phyloP scores from a whole-genome alignment of 805 yeast genomes.

The Spathaspora girioi region DNA sequence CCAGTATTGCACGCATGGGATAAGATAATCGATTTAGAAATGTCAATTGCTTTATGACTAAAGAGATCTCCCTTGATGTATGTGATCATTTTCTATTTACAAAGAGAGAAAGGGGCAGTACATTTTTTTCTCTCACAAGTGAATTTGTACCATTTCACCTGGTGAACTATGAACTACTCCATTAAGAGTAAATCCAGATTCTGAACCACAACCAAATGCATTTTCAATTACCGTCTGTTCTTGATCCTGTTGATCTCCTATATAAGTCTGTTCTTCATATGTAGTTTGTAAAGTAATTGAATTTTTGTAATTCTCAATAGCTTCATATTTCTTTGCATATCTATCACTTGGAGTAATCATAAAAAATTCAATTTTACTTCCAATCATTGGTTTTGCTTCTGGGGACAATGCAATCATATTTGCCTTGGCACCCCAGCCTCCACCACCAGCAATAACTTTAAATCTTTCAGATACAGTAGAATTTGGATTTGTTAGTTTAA shows the following conservation, averaged over 20 bases:
- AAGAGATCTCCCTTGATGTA: constrained; percentile 62
- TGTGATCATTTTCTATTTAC: constrained; percentile 23
- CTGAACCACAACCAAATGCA: constrained; percentile 32
- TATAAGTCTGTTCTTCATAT: constrained; percentile 24
- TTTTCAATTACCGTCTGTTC: constrained; percentile 9
- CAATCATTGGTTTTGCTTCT: constrained; percentile 41
- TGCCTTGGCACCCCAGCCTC: constrained; percentile 72
- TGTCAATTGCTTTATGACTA: constrained; percentile 20
- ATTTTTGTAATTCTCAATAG: constrained; percentile 4
- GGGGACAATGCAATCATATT: constrained; percentile 65
- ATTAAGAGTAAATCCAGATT: constrained; percentile 25
- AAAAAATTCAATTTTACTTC: constrained; percentile 45
- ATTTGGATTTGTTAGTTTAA: constrained; percentile 20
- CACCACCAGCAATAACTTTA: constrained; percentile 70
- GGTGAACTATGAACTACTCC: constrained; percentile 23
- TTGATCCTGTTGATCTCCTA: constrained; percentile 1
- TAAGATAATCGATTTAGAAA: constrained; percentile 37
- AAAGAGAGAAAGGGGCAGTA: neutral
- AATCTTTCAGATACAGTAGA: constrained; percentile 23
- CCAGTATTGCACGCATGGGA: constrained; percentile 79
- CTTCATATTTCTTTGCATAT: constrained; percentile 10
- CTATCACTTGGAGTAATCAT: constrained; percentile 39
- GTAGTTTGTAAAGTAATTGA: constrained; percentile 27
- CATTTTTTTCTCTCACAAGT: neutral
- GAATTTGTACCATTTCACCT: constrained; percentile 19